A percentile compares a stretch with the other conserved stretches of the same genome.
These are phyloP conservation scores for Xenoacremonium recifei DNA, from an alignment of 2,329 filamentous ascomycete genomes.

Conservation along the genomic window DNA sequence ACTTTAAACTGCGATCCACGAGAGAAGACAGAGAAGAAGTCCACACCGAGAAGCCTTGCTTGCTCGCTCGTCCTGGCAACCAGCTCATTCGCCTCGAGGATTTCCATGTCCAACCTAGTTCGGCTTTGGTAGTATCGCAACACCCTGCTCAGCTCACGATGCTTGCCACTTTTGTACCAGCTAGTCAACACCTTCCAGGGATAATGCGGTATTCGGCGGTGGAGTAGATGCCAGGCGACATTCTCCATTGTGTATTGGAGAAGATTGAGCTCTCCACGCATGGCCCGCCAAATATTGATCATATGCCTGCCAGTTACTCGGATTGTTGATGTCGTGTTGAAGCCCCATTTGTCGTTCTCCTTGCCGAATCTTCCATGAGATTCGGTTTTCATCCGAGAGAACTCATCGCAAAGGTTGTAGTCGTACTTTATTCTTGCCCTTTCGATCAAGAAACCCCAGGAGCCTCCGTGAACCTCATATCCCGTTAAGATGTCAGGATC, in stretches of 20 bases:
- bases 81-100: conserved; percentile 86
- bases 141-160: conserved; percentile 69
- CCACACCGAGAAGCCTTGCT: conserved; percentile 85
- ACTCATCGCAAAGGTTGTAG: conserved; percentile 85
- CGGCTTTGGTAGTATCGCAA: conserved; percentile 75
- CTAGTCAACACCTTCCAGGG: conserved; percentile 72
- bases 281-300: conserved; percentile 96
- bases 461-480: conserved; percentile 89
- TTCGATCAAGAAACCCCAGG: conserved; percentile 96
- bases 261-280: conserved; percentile 88
- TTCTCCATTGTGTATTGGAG: conserved; percentile 97
- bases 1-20: conserved; percentile 98
- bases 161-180: conserved; percentile 74
- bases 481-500: conserved; percentile 94
- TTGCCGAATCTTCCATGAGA: conserved; percentile 83
- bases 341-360: conserved; percentile 87
- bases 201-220: conserved; percentile 86
- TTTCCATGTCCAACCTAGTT: conserved; percentile 81
- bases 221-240: conserved; percentile 86
- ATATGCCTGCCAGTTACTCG: conserved; percentile 91
- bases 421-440: conserved; percentile 83
- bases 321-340: conserved; percentile 89
- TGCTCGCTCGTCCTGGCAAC: conserved; percentile 90
- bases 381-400: conserved; percentile 83
- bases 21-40: conserved; percentile 96